Base-by-base conservation (phyloP, 2,329 filamentous ascomycete genomes). In the Fusarium staphyleae region DNA sequence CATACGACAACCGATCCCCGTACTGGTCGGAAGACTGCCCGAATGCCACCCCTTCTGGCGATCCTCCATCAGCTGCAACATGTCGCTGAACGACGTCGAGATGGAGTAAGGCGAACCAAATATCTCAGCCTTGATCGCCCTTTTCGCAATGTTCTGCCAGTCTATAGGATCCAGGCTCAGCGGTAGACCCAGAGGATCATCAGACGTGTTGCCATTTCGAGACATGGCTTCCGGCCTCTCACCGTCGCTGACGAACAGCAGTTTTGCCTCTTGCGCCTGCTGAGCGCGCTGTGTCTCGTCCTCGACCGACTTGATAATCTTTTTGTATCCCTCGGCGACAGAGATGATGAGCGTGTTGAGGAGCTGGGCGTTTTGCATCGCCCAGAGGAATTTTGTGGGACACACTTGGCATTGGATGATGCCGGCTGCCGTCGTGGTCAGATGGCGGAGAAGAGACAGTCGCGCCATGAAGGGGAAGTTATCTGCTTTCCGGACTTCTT, bases 311-410 rank as follows among this genome's bases (percentile, higher is more conserved):
- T 55, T 39, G 2, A 62, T 41, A 14, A 66, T 51, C 49, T 58
- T 66, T 39, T 61, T 66, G 3, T 64, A 68, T 12, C 54, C 58
- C 41, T 67, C 65, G 0, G 65, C 65, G 5, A 68, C 55, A 2
- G 65, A 67, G 10, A 63, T 39, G 1, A 67, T 57, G 1, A 67
- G 49, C 0, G 65, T 68, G 10, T 65, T 67, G 2, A 68, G 53
- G 0, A 67, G 44, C 33, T 67, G 65, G 2, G 63, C 58, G 11
- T 67, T 67, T 28, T 67, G 65, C 65, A 67, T 67, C 1, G 65
- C 65, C 65, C 65, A 67, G 8, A 66, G 45, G 6, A 67, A 68
- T 18, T 62, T 48, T 0, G 59, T 65, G 1, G 65, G 65, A 15
- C 65, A 67, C 1, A 66, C 52, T 15, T 45, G 40, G 5, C 65